phyloP scores from a whole-genome alignment of 1,139 yeast genomes.

The Scheffersomyces quercinus region DNA sequence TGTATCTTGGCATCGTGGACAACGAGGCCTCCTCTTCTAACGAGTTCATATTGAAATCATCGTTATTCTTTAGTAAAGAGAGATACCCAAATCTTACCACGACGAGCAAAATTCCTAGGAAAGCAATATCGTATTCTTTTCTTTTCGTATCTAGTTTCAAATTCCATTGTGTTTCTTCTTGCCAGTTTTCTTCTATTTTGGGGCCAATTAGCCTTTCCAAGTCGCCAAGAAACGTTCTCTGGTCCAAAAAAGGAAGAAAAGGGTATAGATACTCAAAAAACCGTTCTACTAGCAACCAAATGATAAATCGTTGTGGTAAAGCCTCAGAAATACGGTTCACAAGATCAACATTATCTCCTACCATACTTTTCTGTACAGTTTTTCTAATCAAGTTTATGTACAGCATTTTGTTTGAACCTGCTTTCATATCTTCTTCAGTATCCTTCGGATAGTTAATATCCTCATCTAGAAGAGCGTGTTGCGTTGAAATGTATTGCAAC shows the following conservation, averaged over 20 bases:
- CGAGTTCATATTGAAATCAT: constrained; percentile 10
- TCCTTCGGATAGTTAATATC: background rate
- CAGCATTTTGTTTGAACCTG: background rate
- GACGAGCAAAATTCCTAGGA: constrained; percentile 15
- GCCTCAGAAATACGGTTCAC: constrained; percentile 2
- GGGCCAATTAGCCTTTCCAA: constrained; percentile 13
- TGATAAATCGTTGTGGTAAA: constrained; percentile 14
- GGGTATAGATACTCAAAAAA: constrained; percentile 18
- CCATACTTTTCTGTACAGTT: background rate
- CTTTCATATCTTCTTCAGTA: background rate
- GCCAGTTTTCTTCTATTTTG: background rate
- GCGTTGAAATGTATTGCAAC: constrained; percentile 5
- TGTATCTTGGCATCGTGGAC: too few relatives aligned
- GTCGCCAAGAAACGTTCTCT: constrained; percentile 15
- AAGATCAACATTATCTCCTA: background rate
- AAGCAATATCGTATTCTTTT: constrained; percentile 11
- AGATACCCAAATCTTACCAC: constrained; percentile 18
- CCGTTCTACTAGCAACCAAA: constrained; percentile 18
- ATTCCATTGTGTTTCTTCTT: background rate
- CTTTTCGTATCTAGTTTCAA: constrained; percentile 4
- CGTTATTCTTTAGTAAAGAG: constrained; percentile 17
- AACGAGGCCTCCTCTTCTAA: too few relatives aligned
- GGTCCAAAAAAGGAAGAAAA: constrained; percentile 18
- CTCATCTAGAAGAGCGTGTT: constrained; percentile 2
- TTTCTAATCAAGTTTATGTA: background rate